Evolutionary conservation across 331 rosid species (phyloP), one percentile per base, ranked within the genome.

Genomic region (Saraca asoca): DNA sequence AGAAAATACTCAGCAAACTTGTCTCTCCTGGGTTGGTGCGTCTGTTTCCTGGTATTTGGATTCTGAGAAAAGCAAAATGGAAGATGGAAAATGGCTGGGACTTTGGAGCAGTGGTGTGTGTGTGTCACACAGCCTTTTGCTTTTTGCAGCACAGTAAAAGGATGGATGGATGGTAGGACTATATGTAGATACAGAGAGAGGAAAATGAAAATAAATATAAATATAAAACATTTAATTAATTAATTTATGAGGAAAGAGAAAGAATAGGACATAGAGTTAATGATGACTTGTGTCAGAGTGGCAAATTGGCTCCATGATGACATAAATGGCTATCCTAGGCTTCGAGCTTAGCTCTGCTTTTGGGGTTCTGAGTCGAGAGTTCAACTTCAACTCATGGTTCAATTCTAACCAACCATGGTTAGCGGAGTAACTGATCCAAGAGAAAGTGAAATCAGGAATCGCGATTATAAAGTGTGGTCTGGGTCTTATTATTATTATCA

Each of bases 271-370:
- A 71, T 79, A 77, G 91, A 72, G 81, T 42, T 85, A 92, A 92
- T 87, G 85, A 92, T 89, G 88, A 82, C 81, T 64, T 64, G 71
- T 82, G 88, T 61, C 91, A 89, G 86, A 76, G 66, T 19, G 54
- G 53, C 82, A 68, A 70, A 69, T 76, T 90, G 93, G 87, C 83
- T 84, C 83, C 78, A 85, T 77, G 69, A 84, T 88, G 78, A 70
- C 77, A 68, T 69, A 58, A 60, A 74, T 64, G 75, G 80, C 72
- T 59, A 46, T 73, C 52, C 55, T 39, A 39, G 31, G 20, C 74
- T 68, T 57, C 39, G 19, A 46, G 20, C 51, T 61, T 51, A 60
- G 75, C 58, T 70, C 10, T 60, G 68, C 58, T 70, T 75, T 63
- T 49, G 57, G 33, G 35, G 12, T 11, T 14, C 7, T 6, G 39